phyloP scores from a whole-genome alignment of 257 asterid species.

The Solanum chilense region DNA sequence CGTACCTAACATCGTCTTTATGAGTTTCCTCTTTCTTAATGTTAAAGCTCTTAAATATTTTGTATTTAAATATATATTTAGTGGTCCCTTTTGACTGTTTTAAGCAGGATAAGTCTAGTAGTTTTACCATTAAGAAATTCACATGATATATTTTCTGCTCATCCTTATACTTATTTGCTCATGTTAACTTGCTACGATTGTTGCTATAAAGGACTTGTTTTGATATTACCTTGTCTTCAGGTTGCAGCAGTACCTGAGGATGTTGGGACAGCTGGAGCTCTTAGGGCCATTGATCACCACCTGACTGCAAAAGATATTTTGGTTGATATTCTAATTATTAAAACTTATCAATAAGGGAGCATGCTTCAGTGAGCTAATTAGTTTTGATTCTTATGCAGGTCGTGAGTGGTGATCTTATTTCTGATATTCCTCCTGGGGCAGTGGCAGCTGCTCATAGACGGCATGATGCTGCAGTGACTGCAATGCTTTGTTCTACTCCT shows the following conservation, averaged over 20 bases:
- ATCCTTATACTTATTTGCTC: neutral
- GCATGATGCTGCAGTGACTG: slow-evolving; percentile 90
- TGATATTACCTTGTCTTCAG: slow-evolving; percentile 30
- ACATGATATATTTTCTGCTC: neutral
- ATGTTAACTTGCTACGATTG: neutral
- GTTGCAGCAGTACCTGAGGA: slow-evolving; percentile 93
- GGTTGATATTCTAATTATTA: slow-evolving; percentile 36
- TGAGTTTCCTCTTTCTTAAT: neutral
- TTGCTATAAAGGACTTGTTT: neutral
- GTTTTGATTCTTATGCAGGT: slow-evolving; percentile 42
- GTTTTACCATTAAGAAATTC: neutral
- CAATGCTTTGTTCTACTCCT: slow-evolving; percentile 92
- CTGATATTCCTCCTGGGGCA: slow-evolving; percentile 89
- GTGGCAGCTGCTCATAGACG: slow-evolving; percentile 93
- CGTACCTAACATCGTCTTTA: neutral
- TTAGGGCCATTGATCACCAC: slow-evolving; percentile 80
- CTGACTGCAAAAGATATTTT: slow-evolving; percentile 76
- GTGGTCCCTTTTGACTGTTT: neutral
- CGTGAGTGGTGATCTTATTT: slow-evolving; percentile 93
- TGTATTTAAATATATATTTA: neutral
- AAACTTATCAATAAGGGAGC: neutral
- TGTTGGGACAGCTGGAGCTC: slow-evolving; percentile 95
- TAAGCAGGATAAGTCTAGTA: neutral
- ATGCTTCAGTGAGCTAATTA: slow-evolving; percentile 1
- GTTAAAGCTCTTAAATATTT: neutral